Percentiles rank a stretch among this genome's conserved stretches.
phyloP scores from a whole-genome alignment of 2,329 filamentous ascomycete genomes.

The Salinomyces thailandicus region DNA sequence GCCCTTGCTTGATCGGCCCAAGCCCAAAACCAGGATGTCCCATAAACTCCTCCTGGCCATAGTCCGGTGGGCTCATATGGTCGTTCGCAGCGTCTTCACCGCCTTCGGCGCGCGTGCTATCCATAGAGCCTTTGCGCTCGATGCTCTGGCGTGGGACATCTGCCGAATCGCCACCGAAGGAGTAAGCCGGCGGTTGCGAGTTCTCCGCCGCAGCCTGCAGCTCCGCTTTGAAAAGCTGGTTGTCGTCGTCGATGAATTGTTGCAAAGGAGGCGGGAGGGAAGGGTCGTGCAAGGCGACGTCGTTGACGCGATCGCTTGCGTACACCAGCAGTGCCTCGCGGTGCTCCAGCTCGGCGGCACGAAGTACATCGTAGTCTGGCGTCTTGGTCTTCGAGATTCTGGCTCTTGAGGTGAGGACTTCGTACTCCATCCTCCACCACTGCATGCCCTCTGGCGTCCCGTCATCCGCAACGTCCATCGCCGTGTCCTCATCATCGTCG shows the following conservation, averaged over 20 bases:
- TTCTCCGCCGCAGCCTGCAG: constrained; percentile 1
- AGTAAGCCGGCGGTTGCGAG: constrained; percentile 5
- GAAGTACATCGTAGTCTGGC: constrained; percentile 43
- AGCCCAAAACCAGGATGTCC: constrained; percentile 2
- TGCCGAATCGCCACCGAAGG: background rate
- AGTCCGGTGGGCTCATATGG: constrained; percentile 2
- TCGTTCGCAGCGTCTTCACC: constrained; percentile 2
- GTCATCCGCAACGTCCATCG: constrained; percentile 14
- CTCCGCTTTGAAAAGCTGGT: constrained; percentile 16
- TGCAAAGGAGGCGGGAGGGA: constrained; percentile 14
- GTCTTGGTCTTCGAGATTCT: constrained; percentile 22
- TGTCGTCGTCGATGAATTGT: constrained; percentile 20
- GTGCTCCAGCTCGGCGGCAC: constrained; percentile 40
- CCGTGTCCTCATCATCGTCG: constrained; percentile 11
- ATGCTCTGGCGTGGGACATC: constrained; percentile 1
- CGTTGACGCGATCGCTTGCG: constrained; percentile 36
- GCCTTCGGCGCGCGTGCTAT: constrained; percentile 4
- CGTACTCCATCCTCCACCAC: constrained; percentile 48
- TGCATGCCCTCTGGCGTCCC: constrained; percentile 31
- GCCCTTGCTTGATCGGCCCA: constrained; percentile 1
- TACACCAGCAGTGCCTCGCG: constrained; percentile 48
- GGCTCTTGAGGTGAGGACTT: constrained; percentile 24
- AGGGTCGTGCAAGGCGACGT: constrained; percentile 4
- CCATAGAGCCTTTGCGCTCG: constrained; percentile 4
- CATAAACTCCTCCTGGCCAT: constrained; percentile 2